Conservation (phyloP, 495 filamentous ascomycete species). For the Penicillium lividum region DNA sequence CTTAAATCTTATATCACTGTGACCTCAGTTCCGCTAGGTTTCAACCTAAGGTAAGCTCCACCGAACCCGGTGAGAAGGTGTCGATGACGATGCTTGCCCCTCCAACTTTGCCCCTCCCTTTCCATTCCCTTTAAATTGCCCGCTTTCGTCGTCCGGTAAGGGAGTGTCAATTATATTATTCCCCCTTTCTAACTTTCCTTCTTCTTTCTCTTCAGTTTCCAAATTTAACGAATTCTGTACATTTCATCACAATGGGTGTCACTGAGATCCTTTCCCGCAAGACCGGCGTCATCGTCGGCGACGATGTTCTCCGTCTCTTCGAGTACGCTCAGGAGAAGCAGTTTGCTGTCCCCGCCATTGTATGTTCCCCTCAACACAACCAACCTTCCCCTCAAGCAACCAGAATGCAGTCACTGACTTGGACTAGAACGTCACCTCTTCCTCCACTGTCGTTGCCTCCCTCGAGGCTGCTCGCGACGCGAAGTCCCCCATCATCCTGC, state of each 20-base stretch:
- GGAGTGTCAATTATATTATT: conserved; percentile 8
- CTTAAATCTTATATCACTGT: conserved; percentile 29
- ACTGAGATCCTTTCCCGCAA: conserved; percentile 71
- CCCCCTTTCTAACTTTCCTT: conserved; percentile 13
- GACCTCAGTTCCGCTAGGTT: conserved; percentile 26
- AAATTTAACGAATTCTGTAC: conserved; percentile 13
- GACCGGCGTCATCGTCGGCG: conserved; percentile 82
- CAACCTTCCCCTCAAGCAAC: not conserved
- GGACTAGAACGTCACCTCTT: conserved; percentile 79
- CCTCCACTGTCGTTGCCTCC: conserved; percentile 80
- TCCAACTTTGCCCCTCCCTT: conserved; percentile 24
- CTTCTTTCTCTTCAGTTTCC: conserved; percentile 11
- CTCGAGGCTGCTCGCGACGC: conserved; percentile 92
- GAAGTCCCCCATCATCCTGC: conserved; percentile 86
- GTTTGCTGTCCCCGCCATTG: conserved; percentile 90
- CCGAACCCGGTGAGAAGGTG: conserved; percentile 26
- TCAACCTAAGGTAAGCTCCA: conserved; percentile 10
- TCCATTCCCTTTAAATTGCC: conserved; percentile 25
- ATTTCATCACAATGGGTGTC: conserved; percentile 55
- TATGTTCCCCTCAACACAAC: conserved; percentile 39
- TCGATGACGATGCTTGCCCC: conserved; percentile 33
- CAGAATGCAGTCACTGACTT: not conserved
- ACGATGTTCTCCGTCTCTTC: conserved; percentile 79
- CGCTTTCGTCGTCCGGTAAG: conserved; percentile 34
- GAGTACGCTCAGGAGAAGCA: conserved; percentile 79